These are phyloP conservation scores for Wickerhamiella pararugosa DNA, from an alignment of 1,139 yeast genomes.

Conservation along the genomic window DNA sequence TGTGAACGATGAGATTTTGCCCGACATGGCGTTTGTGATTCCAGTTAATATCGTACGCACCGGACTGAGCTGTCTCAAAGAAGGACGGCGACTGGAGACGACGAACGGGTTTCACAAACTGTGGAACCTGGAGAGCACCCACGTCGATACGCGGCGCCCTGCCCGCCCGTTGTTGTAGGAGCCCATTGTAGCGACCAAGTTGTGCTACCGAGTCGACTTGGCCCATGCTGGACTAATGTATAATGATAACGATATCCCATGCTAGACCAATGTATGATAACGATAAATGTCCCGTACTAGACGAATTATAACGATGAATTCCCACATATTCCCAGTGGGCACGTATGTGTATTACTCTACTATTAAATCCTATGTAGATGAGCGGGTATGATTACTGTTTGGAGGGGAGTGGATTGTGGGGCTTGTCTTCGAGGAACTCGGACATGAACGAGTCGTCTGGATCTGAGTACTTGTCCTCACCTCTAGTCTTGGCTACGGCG, in stretches of 20 bases:
- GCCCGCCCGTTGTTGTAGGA: background rate
- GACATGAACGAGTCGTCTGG: conserved; percentile 2
- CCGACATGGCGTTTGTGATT: conserved; percentile 32
- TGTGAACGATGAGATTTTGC: conserved; percentile 30
- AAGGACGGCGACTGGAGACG: conserved; percentile 5
- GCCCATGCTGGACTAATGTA: too few species aligned
- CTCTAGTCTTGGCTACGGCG: background rate
- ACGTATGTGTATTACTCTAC: too few species aligned
- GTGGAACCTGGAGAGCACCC: conserved; percentile 15
- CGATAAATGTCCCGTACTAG: too few species aligned
- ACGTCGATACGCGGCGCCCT: conserved; percentile 7
- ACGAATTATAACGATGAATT: too few species aligned
- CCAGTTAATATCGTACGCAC: conserved; percentile 24
- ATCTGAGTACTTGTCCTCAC: background rate
- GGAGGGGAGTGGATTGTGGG: too few species aligned
- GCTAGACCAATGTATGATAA: too few species aligned
- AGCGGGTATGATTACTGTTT: too few species aligned
- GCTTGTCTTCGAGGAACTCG: background rate
- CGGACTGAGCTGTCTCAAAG: conserved; percentile 17
- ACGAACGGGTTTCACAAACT: conserved; percentile 9
- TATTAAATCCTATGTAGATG: too few species aligned
- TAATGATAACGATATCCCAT: too few species aligned
- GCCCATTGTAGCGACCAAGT: background rate
- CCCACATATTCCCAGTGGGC: too few species aligned
- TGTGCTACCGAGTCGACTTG: too few species aligned